phyloP scores from a whole-genome alignment of 2,329 filamentous ascomycete genomes.

The Dactylonectria estremocensis region DNA sequence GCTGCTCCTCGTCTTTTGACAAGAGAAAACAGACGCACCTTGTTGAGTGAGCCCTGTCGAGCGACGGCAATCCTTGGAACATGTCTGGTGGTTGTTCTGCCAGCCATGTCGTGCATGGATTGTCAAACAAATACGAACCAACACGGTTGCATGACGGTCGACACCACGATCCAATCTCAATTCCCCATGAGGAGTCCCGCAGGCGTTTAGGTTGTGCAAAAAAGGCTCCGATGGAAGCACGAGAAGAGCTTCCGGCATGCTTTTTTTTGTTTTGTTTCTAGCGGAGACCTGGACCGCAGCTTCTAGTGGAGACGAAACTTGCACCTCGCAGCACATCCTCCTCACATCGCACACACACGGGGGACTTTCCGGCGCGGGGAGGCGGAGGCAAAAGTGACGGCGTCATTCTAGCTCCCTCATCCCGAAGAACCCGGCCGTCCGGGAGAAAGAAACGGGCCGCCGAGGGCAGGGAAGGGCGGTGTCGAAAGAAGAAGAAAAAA shows the following conservation, averaged over 20 bases:
- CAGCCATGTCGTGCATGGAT: not conserved
- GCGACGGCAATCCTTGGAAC: conserved; percentile 12
- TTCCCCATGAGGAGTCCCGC: not conserved
- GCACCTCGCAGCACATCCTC: not conserved
- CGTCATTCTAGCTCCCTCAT: not conserved
- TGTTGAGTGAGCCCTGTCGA: conserved; percentile 16
- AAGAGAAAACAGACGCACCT: conserved; percentile 10
- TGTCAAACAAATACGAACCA: not conserved
- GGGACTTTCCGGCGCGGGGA: no score
- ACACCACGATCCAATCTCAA: conserved; percentile 8
- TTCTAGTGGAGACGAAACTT: not conserved
- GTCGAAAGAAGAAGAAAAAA: conserved; percentile 6
- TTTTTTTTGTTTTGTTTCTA: not conserved
- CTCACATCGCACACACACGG: not conserved
- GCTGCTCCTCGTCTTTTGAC: not conserved
- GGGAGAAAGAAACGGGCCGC: conserved; percentile 25
- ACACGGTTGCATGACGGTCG: conserved; percentile 5
- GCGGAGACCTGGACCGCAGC: not conserved
- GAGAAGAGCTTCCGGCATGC: not conserved
- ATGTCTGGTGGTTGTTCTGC: not conserved
- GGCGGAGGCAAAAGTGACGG: not conserved
- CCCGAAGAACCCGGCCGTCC: conserved; percentile 10
- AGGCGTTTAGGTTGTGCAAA: not conserved
- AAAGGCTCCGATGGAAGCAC: not conserved
- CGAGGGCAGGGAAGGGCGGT: conserved; percentile 14